phyloP scores from a whole-genome alignment of 2,329 filamentous ascomycete genomes.

The Pezizomycotina sp. region DNA sequence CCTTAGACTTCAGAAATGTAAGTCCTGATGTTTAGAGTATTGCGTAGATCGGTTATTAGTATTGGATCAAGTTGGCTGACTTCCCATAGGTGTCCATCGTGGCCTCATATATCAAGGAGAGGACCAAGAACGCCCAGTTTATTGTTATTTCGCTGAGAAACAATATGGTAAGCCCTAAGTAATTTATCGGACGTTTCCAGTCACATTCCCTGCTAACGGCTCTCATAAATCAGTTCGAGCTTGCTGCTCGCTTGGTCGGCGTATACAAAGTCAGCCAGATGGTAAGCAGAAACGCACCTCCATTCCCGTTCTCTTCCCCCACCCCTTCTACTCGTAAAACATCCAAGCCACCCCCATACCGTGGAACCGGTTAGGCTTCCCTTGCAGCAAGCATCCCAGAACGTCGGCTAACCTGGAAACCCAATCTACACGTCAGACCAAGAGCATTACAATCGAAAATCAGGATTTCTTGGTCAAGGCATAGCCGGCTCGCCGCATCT shows the following conservation, averaged over 20 bases:
- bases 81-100: constrained; percentile 70
- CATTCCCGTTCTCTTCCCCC: too few relatives aligned
- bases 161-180: constrained; percentile 52
- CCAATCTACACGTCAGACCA: constrained; percentile 38
- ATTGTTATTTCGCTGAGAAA: constrained; percentile 95
- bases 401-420: constrained; percentile 11
- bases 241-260: constrained; percentile 83
- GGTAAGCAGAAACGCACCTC: constrained; percentile 31
- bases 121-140: constrained; percentile 97
- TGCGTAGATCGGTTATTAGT: too few relatives aligned
- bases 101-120: constrained; percentile 95
- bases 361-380: too few relatives aligned
- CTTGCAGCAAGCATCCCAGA: too few relatives aligned
- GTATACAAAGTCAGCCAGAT: constrained; percentile 99
- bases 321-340: too few relatives aligned
- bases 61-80: background rate
- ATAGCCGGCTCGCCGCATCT: background rate
- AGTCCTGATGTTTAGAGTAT: too few relatives aligned
- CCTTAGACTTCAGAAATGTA: constrained; percentile 92
- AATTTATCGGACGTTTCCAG: constrained; percentile 10
- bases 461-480: constrained; percentile 47
- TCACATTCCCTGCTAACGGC: background rate
- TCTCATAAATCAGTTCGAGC: constrained; percentile 48
- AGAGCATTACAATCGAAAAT: constrained; percentile 81
- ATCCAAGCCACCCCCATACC: too few relatives aligned